Evolutionary conservation across 495 filamentous ascomycete species (phyloP).

Genomic region (Sordaria brevicollis): DNA sequence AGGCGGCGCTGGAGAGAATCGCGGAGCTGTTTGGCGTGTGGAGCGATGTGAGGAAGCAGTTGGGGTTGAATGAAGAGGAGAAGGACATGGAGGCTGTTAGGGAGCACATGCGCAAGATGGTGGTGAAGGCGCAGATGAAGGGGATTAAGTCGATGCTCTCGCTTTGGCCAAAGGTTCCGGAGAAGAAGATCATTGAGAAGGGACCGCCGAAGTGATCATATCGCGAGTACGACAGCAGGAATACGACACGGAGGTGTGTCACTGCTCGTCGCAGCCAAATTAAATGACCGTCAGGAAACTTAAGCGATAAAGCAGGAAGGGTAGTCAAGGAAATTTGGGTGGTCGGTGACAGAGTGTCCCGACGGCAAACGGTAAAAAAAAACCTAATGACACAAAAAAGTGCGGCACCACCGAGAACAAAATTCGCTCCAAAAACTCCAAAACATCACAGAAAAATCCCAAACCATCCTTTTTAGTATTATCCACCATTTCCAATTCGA

Average conservation of each 20-base stretch:
- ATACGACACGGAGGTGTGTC: neutral
- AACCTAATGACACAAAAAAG: neutral
- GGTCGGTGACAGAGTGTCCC: neutral
- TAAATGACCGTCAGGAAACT: neutral
- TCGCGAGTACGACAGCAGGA: neutral
- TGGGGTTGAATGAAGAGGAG: neutral
- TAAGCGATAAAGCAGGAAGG: too few relatives aligned
- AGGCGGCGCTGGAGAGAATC: neutral
- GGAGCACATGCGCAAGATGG: neutral
- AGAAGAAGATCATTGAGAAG: neutral
- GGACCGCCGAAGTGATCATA: neutral
- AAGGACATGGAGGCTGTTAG: neutral
- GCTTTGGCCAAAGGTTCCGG: neutral
- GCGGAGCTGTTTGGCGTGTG: neutral
- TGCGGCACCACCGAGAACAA: neutral
- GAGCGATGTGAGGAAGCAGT: neutral
- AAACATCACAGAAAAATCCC: neutral
- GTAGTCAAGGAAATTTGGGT: neutral
- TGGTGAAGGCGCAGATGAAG: neutral
- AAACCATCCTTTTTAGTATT: neutral
- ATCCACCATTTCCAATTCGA: neutral
- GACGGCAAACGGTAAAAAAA: neutral
- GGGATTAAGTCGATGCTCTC: neutral
- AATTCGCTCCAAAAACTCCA: neutral
- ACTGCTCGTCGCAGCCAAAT: neutral